These are phyloP conservation scores for Suillus variegatus DNA, from an alignment of 768 basidiomycete genomes.

Conservation along the genomic window DNA sequence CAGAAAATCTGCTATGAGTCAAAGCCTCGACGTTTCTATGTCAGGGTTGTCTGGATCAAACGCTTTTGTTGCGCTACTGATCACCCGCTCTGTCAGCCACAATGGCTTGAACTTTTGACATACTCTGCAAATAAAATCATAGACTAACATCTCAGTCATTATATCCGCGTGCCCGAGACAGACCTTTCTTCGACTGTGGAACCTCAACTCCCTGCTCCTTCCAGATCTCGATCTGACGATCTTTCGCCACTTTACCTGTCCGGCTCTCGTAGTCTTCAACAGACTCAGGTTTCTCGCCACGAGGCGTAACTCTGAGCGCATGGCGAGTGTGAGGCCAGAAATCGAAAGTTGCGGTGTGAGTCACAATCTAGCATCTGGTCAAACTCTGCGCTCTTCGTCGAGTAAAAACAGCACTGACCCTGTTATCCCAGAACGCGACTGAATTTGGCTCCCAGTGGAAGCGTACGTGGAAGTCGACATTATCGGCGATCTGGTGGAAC, in stretches of 20 bases:
- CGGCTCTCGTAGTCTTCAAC: slow-evolving; percentile 67
- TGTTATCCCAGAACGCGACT: slow-evolving; percentile 86
- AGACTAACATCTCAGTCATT: slow-evolving; percentile 47
- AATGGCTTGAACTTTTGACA: neutral
- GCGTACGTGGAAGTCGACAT: slow-evolving; percentile 73
- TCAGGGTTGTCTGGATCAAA: neutral
- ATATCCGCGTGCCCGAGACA: slow-evolving; percentile 53
- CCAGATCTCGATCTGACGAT: slow-evolving; percentile 74
- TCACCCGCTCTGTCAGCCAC: neutral
- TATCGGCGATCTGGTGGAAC: slow-evolving; percentile 69
- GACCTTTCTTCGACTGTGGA: slow-evolving; percentile 29
- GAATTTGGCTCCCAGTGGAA: slow-evolving; percentile 79
- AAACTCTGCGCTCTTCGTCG: neutral
- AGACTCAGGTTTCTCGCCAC: slow-evolving; percentile 75
- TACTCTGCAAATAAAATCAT: neutral
- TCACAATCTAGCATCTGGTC: slow-evolving; percentile 51
- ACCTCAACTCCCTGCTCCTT: slow-evolving; percentile 59
- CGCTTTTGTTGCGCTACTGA: neutral
- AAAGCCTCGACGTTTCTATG: too few relatives aligned
- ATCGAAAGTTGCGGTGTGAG: slow-evolving; percentile 81
- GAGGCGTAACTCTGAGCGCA: slow-evolving; percentile 79
- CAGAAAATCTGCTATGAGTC: too few relatives aligned
- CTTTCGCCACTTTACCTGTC: slow-evolving; percentile 70
- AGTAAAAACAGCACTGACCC: slow-evolving; percentile 43
- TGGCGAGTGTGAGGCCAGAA: slow-evolving; percentile 80